These are phyloP conservation scores for Bothriochloa decipiens DNA, from an alignment of 176 grass and related monocot genomes.

Conservation along the genomic window DNA sequence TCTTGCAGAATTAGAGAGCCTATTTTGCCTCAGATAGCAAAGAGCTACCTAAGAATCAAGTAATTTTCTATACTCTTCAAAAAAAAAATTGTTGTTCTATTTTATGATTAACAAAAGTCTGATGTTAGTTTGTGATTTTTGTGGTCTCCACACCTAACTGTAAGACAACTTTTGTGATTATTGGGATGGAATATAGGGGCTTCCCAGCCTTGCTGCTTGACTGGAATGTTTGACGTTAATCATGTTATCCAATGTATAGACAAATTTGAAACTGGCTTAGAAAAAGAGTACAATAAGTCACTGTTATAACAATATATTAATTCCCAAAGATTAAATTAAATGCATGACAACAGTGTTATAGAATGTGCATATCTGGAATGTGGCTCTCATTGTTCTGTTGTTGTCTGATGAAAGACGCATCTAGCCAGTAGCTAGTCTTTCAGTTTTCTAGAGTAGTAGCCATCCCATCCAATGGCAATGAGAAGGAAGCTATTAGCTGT, in stretches of 20 bases:
- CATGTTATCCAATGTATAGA: background rate
- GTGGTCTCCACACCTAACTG: background rate
- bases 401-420: conserved; percentile 20
- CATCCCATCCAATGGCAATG: conserved; percentile 25
- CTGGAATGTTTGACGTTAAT: background rate
- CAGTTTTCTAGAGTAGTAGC: conserved; percentile 34
- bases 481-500: background rate
- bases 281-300: background rate
- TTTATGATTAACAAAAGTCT: background rate
- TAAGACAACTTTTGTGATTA: background rate
- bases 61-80: conserved; percentile 27
- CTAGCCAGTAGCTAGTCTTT: conserved; percentile 24
- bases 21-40: conserved; percentile 91
- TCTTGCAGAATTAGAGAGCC: conserved; percentile 68
- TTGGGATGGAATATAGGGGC: background rate
- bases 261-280: background rate
- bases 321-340: background rate
- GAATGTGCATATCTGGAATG: background rate
- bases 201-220: background rate
- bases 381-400: conserved; percentile 22
- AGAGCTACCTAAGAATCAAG: conserved; percentile 97
- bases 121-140: background rate
- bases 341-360: background rate
- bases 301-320: background rate
- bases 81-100: background rate